phyloP scores from a whole-genome alignment of 805 yeast genomes.

The Metschnikowia koreensis region DNA sequence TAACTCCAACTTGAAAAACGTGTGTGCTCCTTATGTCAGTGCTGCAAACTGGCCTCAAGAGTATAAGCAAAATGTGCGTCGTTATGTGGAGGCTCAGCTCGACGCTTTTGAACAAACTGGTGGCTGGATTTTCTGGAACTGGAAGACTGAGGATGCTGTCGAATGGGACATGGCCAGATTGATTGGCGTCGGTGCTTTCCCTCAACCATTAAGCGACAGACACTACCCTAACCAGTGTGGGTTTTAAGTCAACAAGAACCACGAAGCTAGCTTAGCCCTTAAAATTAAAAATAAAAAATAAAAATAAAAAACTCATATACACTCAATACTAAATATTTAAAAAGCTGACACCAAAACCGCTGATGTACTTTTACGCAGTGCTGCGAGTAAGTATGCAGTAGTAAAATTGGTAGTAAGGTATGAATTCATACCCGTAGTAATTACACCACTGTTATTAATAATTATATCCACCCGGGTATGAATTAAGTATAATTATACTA shows the following conservation, averaged over 20 bases:
- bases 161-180: slow-evolving; percentile 85
- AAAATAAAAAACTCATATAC: no score
- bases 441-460: no score
- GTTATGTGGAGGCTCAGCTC: slow-evolving; percentile 83
- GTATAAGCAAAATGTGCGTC: slow-evolving; percentile 57
- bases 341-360: no score
- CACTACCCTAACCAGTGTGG: slow-evolving; percentile 68
- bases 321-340: no score
- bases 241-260: slow-evolving; percentile 15
- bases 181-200: slow-evolving; percentile 61
- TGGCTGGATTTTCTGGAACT: slow-evolving; percentile 95
- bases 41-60: slow-evolving; percentile 55
- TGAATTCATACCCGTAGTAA: no score
- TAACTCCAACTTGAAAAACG: slow-evolving; percentile 48
- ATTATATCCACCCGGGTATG: no score
- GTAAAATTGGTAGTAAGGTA: no score
- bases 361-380: no score
- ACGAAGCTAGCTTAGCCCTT: not conserved
- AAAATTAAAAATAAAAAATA: no score
- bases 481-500: no score
- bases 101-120: slow-evolving; percentile 69
- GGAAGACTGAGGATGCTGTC: slow-evolving; percentile 78
- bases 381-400: no score
- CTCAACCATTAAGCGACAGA: slow-evolving; percentile 74
- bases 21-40: slow-evolving; percentile 48